Conservation (phyloP, 495 filamentous ascomycete species). For the Penicillium angulare region DNA sequence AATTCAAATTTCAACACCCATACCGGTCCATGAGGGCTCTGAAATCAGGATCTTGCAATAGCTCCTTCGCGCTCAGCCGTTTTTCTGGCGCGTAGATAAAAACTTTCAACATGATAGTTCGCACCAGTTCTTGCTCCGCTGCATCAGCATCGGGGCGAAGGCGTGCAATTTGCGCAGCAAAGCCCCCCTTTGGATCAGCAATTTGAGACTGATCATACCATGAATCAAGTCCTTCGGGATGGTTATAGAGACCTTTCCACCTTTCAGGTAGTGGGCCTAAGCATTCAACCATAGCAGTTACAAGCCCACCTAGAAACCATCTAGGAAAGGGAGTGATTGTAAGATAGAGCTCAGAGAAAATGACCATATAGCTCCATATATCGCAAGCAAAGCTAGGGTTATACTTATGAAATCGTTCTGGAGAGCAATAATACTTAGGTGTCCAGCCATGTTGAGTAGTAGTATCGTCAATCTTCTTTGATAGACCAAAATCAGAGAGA, state of each 20-base stretch:
- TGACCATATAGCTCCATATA: slow-evolving; percentile 16
- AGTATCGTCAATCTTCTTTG: slow-evolving; percentile 18
- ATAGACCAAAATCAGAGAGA: slow-evolving; percentile 52
- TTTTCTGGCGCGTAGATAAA: slow-evolving; percentile 21
- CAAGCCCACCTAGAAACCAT: slow-evolving; percentile 6
- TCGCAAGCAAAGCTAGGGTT: slow-evolving; percentile 15
- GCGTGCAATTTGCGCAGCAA: slow-evolving; percentile 20
- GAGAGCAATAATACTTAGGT: slow-evolving; percentile 14
- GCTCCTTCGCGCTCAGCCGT: slow-evolving; percentile 15
- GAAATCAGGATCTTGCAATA: slow-evolving; percentile 24
- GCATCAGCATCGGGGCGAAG: slow-evolving; percentile 18
- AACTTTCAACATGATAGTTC: slow-evolving; percentile 24
- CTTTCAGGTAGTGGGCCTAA: slow-evolving; percentile 14
- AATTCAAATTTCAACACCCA: no score
- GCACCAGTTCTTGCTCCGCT: slow-evolving; percentile 21
- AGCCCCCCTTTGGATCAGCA: slow-evolving; percentile 6
- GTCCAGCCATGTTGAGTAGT: slow-evolving; percentile 9
- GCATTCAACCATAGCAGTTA: slow-evolving; percentile 14
- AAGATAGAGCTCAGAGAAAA: slow-evolving; percentile 16
- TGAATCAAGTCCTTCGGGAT: slow-evolving; percentile 10
- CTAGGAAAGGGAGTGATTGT: slow-evolving; percentile 11
- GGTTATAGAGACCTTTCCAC: slow-evolving; percentile 13
- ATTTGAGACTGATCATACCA: slow-evolving; percentile 1
- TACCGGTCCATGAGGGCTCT: slow-evolving; percentile 24
- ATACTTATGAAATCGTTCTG: slow-evolving; percentile 13